Evolutionary conservation across 2,329 filamentous ascomycete genomes (phyloP).

Genomic region (Ilyonectria mors-panacis): DNA sequence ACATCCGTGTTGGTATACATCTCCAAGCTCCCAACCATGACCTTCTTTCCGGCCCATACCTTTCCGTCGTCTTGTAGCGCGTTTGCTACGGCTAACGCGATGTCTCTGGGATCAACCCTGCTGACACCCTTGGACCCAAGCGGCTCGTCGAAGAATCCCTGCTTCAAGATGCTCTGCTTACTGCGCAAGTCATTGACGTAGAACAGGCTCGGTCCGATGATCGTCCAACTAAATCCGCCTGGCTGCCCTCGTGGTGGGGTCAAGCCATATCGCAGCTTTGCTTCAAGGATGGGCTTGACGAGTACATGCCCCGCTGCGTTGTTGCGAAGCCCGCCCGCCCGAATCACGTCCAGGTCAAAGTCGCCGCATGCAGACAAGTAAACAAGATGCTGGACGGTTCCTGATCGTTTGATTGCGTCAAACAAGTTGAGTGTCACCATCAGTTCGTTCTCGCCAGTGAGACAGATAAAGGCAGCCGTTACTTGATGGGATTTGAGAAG

Average conservation of each 20-base stretch:
- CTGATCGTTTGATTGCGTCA: constrained; percentile 20
- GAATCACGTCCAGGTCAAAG: constrained; percentile 27
- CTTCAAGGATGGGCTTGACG: constrained; percentile 33
- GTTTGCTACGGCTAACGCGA: constrained; percentile 29
- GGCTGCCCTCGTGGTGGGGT: background rate
- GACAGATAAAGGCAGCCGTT: constrained; percentile 26
- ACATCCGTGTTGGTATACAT: constrained; percentile 19
- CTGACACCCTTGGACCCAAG: constrained; percentile 31
- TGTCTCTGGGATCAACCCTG: constrained; percentile 30
- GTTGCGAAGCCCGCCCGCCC: constrained; percentile 11
- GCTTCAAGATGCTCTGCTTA: constrained; percentile 24
- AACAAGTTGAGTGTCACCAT: constrained; percentile 36
- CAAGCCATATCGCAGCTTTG: constrained; percentile 32
- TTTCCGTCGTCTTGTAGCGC: constrained; percentile 27
- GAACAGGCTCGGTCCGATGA: constrained; percentile 33
- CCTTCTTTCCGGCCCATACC: constrained; percentile 31
- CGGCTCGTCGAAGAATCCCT: constrained; percentile 32
- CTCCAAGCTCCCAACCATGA: constrained; percentile 33
- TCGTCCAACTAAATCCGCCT: constrained; percentile 35
- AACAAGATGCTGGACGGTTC: constrained; percentile 31
- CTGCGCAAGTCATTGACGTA: constrained; percentile 32
- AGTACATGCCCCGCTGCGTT: constrained; percentile 28
- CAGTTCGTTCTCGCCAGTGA: constrained; percentile 32
- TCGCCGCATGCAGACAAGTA: constrained; percentile 28
- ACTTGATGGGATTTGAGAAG: constrained; percentile 13